Conservation (phyloP, 768 basidiomycete genomes). For the Russula earlei region DNA sequence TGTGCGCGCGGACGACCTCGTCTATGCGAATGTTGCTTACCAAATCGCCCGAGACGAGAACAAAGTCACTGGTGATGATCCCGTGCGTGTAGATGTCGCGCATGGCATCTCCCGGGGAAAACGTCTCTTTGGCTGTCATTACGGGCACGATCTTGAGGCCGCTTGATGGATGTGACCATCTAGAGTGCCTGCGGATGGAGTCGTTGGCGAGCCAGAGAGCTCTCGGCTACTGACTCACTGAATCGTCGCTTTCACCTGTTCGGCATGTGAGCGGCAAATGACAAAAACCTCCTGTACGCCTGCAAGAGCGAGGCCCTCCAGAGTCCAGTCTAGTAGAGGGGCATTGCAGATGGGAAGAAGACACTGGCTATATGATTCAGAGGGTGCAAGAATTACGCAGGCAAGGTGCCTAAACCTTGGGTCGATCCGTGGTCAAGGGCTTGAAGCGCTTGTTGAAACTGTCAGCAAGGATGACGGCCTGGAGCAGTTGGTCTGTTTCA, state of each 20-base stretch:
- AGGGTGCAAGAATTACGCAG: constrained; percentile 10
- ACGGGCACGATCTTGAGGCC: constrained; percentile 80
- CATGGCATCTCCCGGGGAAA: constrained; percentile 86
- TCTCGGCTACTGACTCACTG: constrained; percentile 40
- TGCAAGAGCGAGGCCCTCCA: constrained; percentile 89
- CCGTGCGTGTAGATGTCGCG: constrained; percentile 90
- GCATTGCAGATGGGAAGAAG: constrained; percentile 91
- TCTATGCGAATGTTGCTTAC: constrained; percentile 90
- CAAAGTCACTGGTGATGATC: constrained; percentile 82
- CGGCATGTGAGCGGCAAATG: constrained; percentile 84
- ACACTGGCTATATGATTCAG: constrained; percentile 41
- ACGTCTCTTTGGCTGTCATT: constrained; percentile 76
- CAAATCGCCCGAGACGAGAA: constrained; percentile 85
- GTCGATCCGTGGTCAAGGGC: constrained; percentile 80
- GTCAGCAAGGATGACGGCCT: constrained; percentile 93
- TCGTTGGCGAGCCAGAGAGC: not conserved
- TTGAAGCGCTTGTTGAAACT: constrained; percentile 92
- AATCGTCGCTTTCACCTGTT: constrained; percentile 77
- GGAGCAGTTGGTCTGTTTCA: constrained; percentile 78
- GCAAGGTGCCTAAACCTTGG: constrained; percentile 48
- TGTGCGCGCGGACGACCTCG: constrained; percentile 82
- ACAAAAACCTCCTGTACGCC: constrained; percentile 96
- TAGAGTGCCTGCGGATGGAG: constrained; percentile 48
- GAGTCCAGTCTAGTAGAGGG: constrained; percentile 90
- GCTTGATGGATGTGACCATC: constrained; percentile 74